Base-by-base conservation (phyloP, 208 protist genomes). In the Wallacemonas sp. region DNA sequence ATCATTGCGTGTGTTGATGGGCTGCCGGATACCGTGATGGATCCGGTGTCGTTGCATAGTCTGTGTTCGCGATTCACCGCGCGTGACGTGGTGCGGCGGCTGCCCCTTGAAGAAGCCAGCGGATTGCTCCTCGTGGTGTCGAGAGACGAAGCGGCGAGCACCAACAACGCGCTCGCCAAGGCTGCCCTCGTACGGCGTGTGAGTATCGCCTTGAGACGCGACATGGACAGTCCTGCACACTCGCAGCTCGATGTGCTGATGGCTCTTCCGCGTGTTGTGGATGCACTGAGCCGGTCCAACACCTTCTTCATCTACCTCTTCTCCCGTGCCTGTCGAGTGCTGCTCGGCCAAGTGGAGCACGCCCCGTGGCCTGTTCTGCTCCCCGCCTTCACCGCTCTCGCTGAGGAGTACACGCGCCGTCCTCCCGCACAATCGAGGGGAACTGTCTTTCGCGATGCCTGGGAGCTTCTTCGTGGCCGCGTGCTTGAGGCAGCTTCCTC, bases 31-130 rank as follows among this genome's bases (percentile, higher is more conserved):
- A 31, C 56, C 15, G 60, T 71, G 17, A 53, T 86, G 26, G 86
- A 95, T 75, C 62, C 75, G 21, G 59, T 95, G 26, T 89, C 86
- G 21, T 72, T 93, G 64, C 77, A 84, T 62, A 68, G 63, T 9
- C 89, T 81, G 82, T 85, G 86, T 68, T 89, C 86, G 3, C 85
- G 86, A 56, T 91, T 95, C 55, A 87, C 82, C 12, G 79, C 80
- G 4, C 45, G 60, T 21, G 84, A 91, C 63, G 80, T 90, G 19
- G 70, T 79, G 54, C 73, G 78, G 1, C 67, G 76, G 26, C 62
- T 95, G 17, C 70, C 82, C 59, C 24, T 78, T 1, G 67, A 56
- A 5, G 64, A 79, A 30, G 73, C 80, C 34, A 70, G 76, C 14
- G 66, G 59, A 38, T 71, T 95, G 56, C 64, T 91, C 30, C 63